Conservation (phyloP, 1,284 basidiomycete species). For the Rhodotorula glutinis region DNA sequence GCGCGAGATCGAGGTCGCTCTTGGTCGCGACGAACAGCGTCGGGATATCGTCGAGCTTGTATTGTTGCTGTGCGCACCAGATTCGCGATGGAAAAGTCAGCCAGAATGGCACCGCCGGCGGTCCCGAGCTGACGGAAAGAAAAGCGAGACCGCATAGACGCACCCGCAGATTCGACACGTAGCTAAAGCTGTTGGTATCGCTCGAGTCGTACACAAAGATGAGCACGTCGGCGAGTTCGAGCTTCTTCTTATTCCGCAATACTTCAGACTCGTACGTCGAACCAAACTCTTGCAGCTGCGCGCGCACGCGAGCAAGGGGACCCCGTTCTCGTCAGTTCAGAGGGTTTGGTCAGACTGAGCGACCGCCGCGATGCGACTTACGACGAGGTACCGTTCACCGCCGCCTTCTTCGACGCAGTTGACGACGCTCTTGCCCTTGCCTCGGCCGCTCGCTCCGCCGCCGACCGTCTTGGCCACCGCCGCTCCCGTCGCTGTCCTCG, state of each 20-base stretch:
- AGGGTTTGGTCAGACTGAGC: too few relatives aligned
- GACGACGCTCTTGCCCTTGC: conserved; percentile 84
- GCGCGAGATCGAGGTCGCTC: conserved; percentile 91
- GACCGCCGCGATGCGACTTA: conserved; percentile 52
- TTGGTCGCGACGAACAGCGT: conserved; percentile 98
- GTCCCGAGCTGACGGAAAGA: not conserved
- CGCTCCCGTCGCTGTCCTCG: not conserved
- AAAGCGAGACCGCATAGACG: conserved; percentile 44
- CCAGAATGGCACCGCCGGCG: not conserved
- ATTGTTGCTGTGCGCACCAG: conserved; percentile 72
- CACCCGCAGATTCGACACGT: conserved; percentile 92
- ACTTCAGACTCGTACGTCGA: conserved; percentile 90
- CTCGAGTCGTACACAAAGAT: conserved; percentile 96
- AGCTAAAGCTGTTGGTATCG: conserved; percentile 97
- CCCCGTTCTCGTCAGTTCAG: not conserved
- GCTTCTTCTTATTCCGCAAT: conserved; percentile 82
- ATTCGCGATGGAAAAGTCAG: not conserved
- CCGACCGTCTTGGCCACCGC: conserved; percentile 43
- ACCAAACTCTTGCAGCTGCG: conserved; percentile 91
- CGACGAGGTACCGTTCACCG: conserved; percentile 91
- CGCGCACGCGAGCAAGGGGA: not conserved
- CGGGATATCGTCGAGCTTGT: conserved; percentile 87
- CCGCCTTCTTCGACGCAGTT: conserved; percentile 93
- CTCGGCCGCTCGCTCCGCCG: conserved; percentile 86
- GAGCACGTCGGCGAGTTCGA: conserved; percentile 87